Evolutionary conservation across 306 rosid genomes (phyloP).

Genomic region (Citrullus amarus): DNA sequence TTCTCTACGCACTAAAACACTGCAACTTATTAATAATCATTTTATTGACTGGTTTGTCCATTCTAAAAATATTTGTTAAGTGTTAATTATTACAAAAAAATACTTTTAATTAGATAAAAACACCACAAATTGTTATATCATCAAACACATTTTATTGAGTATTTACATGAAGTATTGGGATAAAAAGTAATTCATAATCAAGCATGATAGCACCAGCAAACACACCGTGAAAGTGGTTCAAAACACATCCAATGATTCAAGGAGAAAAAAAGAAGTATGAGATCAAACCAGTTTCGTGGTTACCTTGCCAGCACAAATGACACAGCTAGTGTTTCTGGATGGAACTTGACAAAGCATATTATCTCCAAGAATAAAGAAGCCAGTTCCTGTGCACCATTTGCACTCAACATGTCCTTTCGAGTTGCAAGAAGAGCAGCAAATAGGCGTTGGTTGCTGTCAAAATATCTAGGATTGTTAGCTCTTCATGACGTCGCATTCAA

Average conservation of each 20-base stretch:
- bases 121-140: background rate
- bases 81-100: background rate
- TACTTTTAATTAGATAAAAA: background rate
- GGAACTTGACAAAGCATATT: constrained; percentile 98
- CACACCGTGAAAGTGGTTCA: background rate
- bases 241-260: background rate
- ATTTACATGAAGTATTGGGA: background rate
- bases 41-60: background rate
- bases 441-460: constrained; percentile 84
- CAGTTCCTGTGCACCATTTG: constrained; percentile 91
- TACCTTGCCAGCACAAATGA: constrained; percentile 82
- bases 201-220: background rate
- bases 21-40: background rate
- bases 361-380: constrained; percentile 84
- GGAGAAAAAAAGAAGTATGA: background rate
- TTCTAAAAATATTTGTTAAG: background rate
- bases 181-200: background rate
- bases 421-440: constrained; percentile 71
- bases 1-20: background rate
- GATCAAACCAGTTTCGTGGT: background rate
- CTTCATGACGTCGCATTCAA: background rate
- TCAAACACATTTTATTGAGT: background rate
- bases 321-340: constrained; percentile 68
- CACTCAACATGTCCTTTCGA: constrained; percentile 74
- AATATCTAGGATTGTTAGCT: background rate